Evolutionary conservation across 140 eudicot genomes (phyloP).

Genomic region (Flaveria floridana): DNA sequence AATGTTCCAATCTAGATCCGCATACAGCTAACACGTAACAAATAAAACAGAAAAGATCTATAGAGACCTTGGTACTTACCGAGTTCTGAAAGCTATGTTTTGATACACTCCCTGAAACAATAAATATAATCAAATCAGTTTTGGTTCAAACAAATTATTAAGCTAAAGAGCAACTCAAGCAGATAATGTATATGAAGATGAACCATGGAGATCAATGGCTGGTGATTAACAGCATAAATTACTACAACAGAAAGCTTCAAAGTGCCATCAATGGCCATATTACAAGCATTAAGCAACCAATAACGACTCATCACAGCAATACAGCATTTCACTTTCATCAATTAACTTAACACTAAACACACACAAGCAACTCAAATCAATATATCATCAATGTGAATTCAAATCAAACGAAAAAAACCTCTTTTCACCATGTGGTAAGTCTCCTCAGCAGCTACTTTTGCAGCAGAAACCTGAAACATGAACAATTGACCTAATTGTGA

Average conservation of each 20-base stretch:
- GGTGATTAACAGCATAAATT: no score
- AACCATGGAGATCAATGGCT: not conserved
- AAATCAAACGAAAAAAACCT: conserved; percentile 39
- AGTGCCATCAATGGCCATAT: not conserved
- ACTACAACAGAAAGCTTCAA: no score
- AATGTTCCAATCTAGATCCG: not conserved
- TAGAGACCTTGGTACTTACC: conserved; percentile 59
- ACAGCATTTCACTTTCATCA: not conserved
- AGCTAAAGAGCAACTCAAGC: not conserved
- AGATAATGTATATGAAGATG: not conserved
- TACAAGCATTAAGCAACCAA: not conserved
- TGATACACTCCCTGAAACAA: conserved; percentile 69
- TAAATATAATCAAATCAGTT: conserved; percentile 2
- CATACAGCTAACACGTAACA: not conserved
- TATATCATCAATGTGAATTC: not conserved
- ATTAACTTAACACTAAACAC: no score
- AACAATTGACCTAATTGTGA: not conserved
- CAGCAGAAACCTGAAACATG: conserved; percentile 65
- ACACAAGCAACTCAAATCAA: not conserved
- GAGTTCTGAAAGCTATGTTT: conserved; percentile 51
- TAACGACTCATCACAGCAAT: not conserved
- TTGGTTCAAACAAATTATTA: not conserved
- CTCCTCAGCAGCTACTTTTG: conserved; percentile 71
- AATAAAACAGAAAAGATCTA: not conserved
- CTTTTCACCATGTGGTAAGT: conserved; percentile 47